A percentile compares a stretch with the other conserved stretches of the same genome.
These are phyloP conservation scores for Yamagishiella unicocca DNA, from an alignment of 139 green algal genomes.

Conservation along the genomic window DNA sequence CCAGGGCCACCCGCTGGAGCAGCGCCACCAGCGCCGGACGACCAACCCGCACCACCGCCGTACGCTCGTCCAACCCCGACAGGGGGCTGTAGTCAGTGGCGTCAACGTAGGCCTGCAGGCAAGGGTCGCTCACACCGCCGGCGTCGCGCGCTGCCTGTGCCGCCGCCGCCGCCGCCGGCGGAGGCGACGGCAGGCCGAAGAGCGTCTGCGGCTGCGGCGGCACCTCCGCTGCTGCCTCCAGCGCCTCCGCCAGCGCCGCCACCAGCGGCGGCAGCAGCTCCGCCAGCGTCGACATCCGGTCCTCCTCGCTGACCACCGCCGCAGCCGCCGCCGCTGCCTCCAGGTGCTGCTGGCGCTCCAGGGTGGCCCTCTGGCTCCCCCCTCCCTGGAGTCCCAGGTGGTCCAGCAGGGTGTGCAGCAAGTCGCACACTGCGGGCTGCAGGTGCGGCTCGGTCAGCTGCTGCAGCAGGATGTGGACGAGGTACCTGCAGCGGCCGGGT, in stretches of 20 bases:
- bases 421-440: constrained; percentile 13
- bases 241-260: constrained; percentile 5
- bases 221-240: neutral
- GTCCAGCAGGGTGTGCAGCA: constrained; percentile 24
- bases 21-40: constrained; percentile 11
- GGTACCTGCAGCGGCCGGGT: constrained; percentile 30
- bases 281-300: neutral
- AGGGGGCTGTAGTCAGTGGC: neutral
- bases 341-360: neutral
- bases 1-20: constrained; percentile 5
- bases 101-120: constrained; percentile 11
- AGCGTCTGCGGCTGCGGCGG: neutral
- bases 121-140: neutral
- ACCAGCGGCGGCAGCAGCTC: constrained; percentile 38
- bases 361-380: neutral
- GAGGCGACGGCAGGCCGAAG: neutral
- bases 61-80: constrained; percentile 14
- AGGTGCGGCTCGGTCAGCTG: constrained; percentile 22
- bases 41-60: neutral
- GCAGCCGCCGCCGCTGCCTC: neutral
- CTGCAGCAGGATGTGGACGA: constrained; percentile 52
- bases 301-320: neutral
- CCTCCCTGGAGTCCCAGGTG: neutral
- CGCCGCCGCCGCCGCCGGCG: neutral
- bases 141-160: neutral